Evolutionary conservation across 2,329 filamentous ascomycete genomes (phyloP).

Genomic region (Herpomyces periplanetae): DNA sequence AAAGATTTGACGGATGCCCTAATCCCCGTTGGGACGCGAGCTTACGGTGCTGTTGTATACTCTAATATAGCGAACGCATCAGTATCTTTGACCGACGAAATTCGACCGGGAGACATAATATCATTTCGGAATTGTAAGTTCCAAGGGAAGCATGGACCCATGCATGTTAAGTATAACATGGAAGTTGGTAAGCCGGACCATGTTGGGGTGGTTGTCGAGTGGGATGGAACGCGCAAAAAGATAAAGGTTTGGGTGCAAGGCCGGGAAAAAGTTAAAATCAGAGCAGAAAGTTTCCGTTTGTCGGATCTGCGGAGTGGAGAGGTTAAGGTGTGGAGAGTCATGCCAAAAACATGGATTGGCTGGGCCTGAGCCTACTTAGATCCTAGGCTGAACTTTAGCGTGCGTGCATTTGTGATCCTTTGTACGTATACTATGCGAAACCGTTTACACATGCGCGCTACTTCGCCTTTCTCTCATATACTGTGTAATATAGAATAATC

Average conservation of each 20-base stretch:
- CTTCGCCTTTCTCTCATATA: no score
- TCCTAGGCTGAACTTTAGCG: no score
- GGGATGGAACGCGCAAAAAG: slow-evolving; percentile 97
- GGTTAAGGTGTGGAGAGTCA: slow-evolving; percentile 85
- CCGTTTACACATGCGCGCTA: no score
- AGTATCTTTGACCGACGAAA: slow-evolving; percentile 62
- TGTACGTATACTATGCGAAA: no score
- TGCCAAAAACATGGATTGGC: slow-evolving; percentile 63
- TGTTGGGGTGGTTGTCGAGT: slow-evolving; percentile 64
- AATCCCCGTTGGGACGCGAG: slow-evolving; percentile 42
- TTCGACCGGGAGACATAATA: slow-evolving; percentile 64
- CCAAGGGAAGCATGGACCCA: slow-evolving; percentile 67
- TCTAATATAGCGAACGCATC: slow-evolving; percentile 77
- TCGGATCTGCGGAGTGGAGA: slow-evolving; percentile 71
- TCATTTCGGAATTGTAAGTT: slow-evolving; percentile 73
- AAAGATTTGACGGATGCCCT: slow-evolving; percentile 31
- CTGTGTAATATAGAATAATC: no score
- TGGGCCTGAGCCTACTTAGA: no score
- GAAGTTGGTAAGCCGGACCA: slow-evolving; percentile 69
- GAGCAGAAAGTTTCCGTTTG: slow-evolving; percentile 69
- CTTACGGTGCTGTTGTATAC: slow-evolving; percentile 73
- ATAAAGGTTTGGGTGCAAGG: slow-evolving; percentile 83
- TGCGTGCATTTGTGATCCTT: no score
- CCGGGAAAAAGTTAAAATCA: slow-evolving; percentile 63
- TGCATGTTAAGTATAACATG: slow-evolving; percentile 67